A percentile compares a stretch with the other conserved stretches of the same genome.
Evolutionary conservation across 2,329 filamentous ascomycete species (phyloP).

Genomic region (Colletotrichum sp.): DNA sequence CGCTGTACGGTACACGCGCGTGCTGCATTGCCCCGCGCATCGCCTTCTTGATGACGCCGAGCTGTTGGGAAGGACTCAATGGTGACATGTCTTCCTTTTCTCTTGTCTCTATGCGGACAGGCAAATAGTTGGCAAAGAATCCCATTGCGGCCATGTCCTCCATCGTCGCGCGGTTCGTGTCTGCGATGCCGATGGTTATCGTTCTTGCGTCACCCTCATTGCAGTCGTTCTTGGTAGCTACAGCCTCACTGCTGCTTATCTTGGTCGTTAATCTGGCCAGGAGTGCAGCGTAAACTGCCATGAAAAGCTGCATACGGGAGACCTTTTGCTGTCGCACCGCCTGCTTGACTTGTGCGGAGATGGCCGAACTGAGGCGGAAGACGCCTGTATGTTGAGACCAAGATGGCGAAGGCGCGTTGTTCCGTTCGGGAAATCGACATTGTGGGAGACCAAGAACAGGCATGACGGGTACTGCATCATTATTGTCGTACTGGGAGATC

Average conservation of each 20-base stretch:
- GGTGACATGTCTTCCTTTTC: background rate
- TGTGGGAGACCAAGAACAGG: background rate
- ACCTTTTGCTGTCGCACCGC: background rate
- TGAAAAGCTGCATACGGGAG: background rate
- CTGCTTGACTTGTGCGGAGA: background rate
- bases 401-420: background rate
- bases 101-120: constrained; percentile 41
- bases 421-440: background rate
- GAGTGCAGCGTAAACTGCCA: background rate
- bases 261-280: background rate
- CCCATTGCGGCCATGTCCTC: constrained; percentile 43
- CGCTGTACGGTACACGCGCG: background rate
- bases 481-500: background rate
- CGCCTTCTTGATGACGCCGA: background rate
- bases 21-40: background rate
- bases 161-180: constrained; percentile 43
- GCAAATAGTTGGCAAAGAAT: constrained; percentile 52
- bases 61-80: background rate
- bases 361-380: background rate
- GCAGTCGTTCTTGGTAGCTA: background rate
- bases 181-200: constrained; percentile 49
- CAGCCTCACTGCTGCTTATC: background rate
- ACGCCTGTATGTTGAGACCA: background rate
- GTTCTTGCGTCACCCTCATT: background rate
- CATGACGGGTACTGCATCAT: background rate